Evolutionary conservation across 768 basidiomycete genomes (phyloP).

Genomic region (Rubroboletus satanas): DNA sequence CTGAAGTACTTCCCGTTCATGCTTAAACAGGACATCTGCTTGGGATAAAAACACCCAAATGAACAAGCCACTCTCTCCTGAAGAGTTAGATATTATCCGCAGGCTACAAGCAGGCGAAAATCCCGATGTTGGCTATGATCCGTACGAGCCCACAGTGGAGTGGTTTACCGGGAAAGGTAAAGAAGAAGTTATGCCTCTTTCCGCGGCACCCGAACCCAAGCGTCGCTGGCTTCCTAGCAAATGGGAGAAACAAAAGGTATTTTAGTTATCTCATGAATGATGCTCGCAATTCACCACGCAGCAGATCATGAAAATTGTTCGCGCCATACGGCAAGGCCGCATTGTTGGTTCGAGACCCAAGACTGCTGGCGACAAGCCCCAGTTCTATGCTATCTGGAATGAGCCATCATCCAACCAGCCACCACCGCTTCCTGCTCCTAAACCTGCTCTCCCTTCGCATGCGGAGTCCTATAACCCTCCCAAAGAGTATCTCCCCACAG

Average conservation of each 20-base stretch:
- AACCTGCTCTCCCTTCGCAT: slow-evolving; percentile 82
- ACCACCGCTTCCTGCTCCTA: slow-evolving; percentile 91
- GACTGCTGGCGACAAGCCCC: slow-evolving; percentile 55
- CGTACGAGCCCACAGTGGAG: slow-evolving; percentile 89
- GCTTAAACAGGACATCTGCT: slow-evolving; percentile 69
- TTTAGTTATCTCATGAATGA: background rate
- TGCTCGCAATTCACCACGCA: slow-evolving; percentile 1
- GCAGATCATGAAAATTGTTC: slow-evolving; percentile 99
- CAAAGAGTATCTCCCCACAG: slow-evolving; percentile 88
- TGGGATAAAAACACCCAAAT: slow-evolving; percentile 85
- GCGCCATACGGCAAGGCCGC: slow-evolving; percentile 93
- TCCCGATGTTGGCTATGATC: slow-evolving; percentile 86
- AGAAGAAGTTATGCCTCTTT: slow-evolving; percentile 91
- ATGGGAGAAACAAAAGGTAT: slow-evolving; percentile 99
- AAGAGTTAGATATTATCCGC: slow-evolving; percentile 93
- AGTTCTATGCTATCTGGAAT: slow-evolving; percentile 89
- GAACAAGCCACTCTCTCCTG: slow-evolving; percentile 80
- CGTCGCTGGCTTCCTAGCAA: slow-evolving; percentile 95
- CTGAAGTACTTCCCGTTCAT: background rate
- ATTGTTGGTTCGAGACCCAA: slow-evolving; percentile 89
- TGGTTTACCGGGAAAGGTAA: slow-evolving; percentile 98
- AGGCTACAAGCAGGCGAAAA: slow-evolving; percentile 88
- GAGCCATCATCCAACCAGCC: slow-evolving; percentile 68
- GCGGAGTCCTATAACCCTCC: slow-evolving; percentile 99
- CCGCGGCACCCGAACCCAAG: slow-evolving; percentile 90